These are phyloP conservation scores for Rhododendron simsii DNA, from an alignment of 148 eudicot species.

Conservation along the genomic window DNA sequence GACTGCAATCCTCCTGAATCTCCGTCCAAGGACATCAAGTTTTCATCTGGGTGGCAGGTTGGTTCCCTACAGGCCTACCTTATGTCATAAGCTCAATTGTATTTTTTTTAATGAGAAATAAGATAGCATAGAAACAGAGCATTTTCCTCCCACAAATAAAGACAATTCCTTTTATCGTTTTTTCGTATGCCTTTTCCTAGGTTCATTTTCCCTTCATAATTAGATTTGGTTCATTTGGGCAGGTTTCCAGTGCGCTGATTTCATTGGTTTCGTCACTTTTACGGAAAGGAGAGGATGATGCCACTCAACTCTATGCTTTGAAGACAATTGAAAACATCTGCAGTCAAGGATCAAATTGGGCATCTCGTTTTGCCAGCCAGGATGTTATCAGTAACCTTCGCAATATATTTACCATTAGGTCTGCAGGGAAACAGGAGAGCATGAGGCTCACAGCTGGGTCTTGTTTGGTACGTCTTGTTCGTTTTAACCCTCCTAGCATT, in stretches of 20 bases:
- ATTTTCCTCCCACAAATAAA: neutral
- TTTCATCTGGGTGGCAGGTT: constrained; percentile 92
- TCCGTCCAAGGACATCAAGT: constrained; percentile 66
- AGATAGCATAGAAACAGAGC: neutral
- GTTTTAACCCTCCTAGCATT: constrained; percentile 67
- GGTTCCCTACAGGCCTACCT: constrained; percentile 10
- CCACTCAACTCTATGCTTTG: constrained; percentile 89
- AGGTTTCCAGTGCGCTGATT: constrained; percentile 83
- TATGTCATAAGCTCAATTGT: constrained; percentile 1
- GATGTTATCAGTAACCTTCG: constrained; percentile 84
- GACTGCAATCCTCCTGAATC: constrained; percentile 55
- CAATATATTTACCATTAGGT: constrained; percentile 56
- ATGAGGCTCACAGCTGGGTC: constrained; percentile 89
- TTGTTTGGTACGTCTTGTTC: constrained; percentile 79
- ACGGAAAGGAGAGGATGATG: constrained; percentile 95
- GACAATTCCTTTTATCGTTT: neutral
- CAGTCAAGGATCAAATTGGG: constrained; percentile 94
- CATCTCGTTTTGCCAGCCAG: constrained; percentile 81
- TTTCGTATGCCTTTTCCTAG: neutral
- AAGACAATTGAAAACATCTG: constrained; percentile 92
- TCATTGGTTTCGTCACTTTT: constrained; percentile 75
- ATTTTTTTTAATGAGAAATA: neutral
- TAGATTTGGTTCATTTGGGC: constrained; percentile 15
- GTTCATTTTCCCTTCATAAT: neutral
- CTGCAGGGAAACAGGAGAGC: constrained; percentile 88